Conservation (phyloP, 1,284 basidiomycete genomes). For the Ceratobasidium sp. region DNA sequence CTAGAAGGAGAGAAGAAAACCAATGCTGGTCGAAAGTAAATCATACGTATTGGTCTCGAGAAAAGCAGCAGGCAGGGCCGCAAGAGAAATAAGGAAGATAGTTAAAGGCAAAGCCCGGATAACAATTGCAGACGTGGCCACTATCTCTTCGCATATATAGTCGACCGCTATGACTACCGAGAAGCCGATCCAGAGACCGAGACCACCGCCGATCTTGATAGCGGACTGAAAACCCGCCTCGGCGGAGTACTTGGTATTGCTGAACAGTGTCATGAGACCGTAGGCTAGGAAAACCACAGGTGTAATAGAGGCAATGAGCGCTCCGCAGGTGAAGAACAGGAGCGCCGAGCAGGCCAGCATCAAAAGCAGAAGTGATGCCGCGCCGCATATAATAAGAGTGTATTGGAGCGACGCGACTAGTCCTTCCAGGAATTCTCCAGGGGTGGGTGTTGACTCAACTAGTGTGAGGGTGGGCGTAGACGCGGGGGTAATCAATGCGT, state of each 20-base stretch:
- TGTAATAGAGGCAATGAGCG: not conserved
- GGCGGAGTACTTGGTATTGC: constrained; percentile 1
- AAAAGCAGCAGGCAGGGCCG: not conserved
- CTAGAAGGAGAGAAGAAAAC: not conserved
- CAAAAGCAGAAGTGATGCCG: not conserved
- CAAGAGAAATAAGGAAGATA: not conserved
- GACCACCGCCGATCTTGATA: not conserved
- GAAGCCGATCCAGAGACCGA: not conserved
- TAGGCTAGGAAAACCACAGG: constrained; percentile 5
- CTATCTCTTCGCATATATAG: not conserved
- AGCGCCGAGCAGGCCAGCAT: not conserved
- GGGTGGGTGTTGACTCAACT: not conserved
- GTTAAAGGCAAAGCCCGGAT: not conserved
- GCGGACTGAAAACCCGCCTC: not conserved
- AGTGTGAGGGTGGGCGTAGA: not conserved
- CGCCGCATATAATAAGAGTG: not conserved
- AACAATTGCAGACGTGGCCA: not conserved
- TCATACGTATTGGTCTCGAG: not conserved
- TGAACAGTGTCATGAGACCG: not conserved
- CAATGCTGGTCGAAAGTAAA: not conserved
- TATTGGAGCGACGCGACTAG: constrained; percentile 16
- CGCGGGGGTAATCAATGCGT: not conserved
- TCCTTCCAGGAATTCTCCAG: constrained; percentile 6
- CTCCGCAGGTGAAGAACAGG: not conserved
- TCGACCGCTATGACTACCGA: not conserved